Conservation (phyloP, 2,329 filamentous ascomycete species). For the Talaromyces sp. region DNA sequence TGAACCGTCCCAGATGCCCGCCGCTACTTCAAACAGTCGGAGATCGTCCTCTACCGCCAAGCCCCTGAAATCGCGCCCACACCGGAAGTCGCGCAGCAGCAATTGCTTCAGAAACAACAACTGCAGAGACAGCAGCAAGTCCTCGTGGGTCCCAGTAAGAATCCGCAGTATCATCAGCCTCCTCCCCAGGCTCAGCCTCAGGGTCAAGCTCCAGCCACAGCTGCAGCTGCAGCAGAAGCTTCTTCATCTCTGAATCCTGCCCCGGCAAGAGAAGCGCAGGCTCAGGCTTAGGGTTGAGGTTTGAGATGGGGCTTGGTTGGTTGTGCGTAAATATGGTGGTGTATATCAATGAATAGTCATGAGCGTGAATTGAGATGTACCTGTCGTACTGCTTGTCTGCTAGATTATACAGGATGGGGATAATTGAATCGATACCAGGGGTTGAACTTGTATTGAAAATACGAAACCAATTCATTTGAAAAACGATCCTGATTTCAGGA, state of each 20-base stretch:
- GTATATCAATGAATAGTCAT: slow-evolving; percentile 2
- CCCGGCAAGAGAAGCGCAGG: slow-evolving; percentile 28
- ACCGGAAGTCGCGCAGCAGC: slow-evolving; percentile 40
- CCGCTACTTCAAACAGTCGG: slow-evolving; percentile 98
- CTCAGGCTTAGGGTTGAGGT: slow-evolving; percentile 29
- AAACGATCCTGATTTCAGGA: background rate
- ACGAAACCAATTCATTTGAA: background rate
- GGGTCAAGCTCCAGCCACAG: background rate
- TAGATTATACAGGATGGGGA: background rate
- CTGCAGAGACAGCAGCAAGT: slow-evolving; percentile 23
- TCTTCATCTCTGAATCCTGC: slow-evolving; percentile 20
- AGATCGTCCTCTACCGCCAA: slow-evolving; percentile 94
- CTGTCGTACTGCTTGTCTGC: background rate
- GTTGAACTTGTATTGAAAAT: background rate
- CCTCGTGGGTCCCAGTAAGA: slow-evolving; percentile 17
- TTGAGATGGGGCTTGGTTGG: slow-evolving; percentile 22
- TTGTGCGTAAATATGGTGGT: slow-evolving; percentile 26
- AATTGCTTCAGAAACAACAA: slow-evolving; percentile 39
- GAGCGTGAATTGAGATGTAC: background rate
- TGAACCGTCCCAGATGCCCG: slow-evolving; percentile 66
- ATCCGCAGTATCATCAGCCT: slow-evolving; percentile 16
- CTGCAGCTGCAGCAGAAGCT: background rate
- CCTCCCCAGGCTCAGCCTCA: slow-evolving; percentile 3
- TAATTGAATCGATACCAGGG: background rate
- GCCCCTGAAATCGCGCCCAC: slow-evolving; percentile 46